Conservation (phyloP, 1,284 basidiomycete species). For the Papiliotrema flavescens region DNA sequence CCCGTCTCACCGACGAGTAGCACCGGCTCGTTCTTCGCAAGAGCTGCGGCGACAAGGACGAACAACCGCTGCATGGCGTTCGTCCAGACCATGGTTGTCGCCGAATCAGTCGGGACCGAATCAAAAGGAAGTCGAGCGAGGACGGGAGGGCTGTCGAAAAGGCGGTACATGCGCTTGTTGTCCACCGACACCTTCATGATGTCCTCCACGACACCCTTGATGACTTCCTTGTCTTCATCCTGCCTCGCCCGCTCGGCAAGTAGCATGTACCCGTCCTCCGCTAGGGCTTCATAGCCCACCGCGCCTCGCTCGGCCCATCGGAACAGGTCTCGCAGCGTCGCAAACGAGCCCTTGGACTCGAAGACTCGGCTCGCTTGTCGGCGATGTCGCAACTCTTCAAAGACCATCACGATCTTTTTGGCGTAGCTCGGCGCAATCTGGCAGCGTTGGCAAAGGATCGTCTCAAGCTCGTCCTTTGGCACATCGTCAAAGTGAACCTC, state of each 20-base stretch:
- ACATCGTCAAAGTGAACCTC: slow-evolving; percentile 99
- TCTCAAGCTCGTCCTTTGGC: slow-evolving; percentile 87
- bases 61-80: slow-evolving; percentile 88
- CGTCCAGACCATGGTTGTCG: slow-evolving; percentile 74
- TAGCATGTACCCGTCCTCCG: slow-evolving; percentile 96
- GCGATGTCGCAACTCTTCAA: slow-evolving; percentile 87
- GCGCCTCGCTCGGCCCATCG: slow-evolving; percentile 92
- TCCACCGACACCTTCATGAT: slow-evolving; percentile 86
- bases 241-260: slow-evolving; percentile 86
- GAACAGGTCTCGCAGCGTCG: slow-evolving; percentile 94
- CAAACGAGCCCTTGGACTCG: slow-evolving; percentile 96
- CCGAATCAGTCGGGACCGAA: slow-evolving; percentile 11
- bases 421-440: slow-evolving; percentile 90
- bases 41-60: slow-evolving; percentile 73
- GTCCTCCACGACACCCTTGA: slow-evolving; percentile 88
- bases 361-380: slow-evolving; percentile 89
- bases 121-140: slow-evolving; percentile 33
- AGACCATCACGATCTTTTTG: slow-evolving; percentile 84
- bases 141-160: slow-evolving; percentile 55
- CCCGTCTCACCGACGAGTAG: slow-evolving; percentile 98
- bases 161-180: slow-evolving; percentile 63
- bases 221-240: slow-evolving; percentile 78
- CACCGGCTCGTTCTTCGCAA: slow-evolving; percentile 90
- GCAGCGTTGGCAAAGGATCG: slow-evolving; percentile 83
- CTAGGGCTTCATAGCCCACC: slow-evolving; percentile 84